These are phyloP conservation scores for Microglena sp. DNA, from an alignment of 139 green algal genomes.

Conservation along the genomic window DNA sequence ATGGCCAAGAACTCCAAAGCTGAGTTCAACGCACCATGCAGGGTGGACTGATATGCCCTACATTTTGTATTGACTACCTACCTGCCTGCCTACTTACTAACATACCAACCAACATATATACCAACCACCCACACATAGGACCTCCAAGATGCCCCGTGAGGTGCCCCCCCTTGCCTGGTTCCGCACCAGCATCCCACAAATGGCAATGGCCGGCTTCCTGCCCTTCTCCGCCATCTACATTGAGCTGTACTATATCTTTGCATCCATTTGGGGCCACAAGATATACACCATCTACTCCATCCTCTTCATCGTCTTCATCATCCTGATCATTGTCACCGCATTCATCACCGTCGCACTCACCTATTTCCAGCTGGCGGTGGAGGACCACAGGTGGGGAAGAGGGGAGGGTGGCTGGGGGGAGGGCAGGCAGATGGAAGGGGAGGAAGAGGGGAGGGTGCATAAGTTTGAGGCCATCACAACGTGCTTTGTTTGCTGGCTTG, in stretches of 20 bases:
- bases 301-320: constrained; percentile 89
- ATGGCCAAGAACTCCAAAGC: constrained; percentile 41
- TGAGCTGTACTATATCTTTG: constrained; percentile 98
- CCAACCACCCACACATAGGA: constrained; percentile 32
- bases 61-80: too few relatives aligned
- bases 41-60: too few relatives aligned
- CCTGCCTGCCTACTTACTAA: too few relatives aligned
- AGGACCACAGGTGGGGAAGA: constrained; percentile 82
- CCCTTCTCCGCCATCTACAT: constrained; percentile 98
- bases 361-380: constrained; percentile 92
- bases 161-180: constrained; percentile 85
- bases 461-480: too few relatives aligned
- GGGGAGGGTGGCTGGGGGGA: neutral
- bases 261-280: constrained; percentile 94
- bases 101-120: neutral
- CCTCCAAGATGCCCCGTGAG: constrained; percentile 81
- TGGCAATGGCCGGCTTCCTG: constrained; percentile 90
- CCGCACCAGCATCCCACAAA: constrained; percentile 68
- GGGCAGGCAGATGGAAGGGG: neutral
- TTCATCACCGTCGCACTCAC: constrained; percentile 93
- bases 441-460: too few relatives aligned
- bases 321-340: constrained; percentile 86
- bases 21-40: constrained; percentile 63
- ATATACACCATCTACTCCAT: constrained; percentile 92
- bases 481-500: too few relatives aligned